phyloP scores from a whole-genome alignment of 176 grass and related monocot genomes.

The Raddia distichophylla region DNA sequence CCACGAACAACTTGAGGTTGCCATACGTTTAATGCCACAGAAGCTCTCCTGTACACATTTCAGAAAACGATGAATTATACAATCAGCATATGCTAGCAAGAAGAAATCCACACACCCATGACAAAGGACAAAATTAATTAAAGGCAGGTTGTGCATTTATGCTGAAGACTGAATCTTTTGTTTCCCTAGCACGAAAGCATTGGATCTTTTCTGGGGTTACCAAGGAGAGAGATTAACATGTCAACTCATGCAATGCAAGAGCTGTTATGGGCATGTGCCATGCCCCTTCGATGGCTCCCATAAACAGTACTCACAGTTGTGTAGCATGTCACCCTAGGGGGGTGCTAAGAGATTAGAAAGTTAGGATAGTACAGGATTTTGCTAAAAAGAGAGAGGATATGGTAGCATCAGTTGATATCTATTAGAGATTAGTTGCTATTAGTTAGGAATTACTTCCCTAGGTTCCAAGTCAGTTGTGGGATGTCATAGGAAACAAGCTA shows the following conservation, averaged over 20 bases:
- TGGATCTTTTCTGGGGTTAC: neutral
- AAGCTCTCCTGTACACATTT: conserved; percentile 68
- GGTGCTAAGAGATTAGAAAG: too few species aligned
- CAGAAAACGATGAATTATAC: neutral
- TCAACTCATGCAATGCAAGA: neutral
- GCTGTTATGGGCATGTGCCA: too few species aligned
- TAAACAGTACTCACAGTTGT: too few species aligned
- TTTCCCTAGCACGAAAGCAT: neutral
- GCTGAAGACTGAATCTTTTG: neutral
- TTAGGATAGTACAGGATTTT: too few species aligned
- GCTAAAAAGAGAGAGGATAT: too few species aligned
- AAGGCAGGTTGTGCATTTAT: neutral
- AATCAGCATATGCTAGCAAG: conserved; percentile 11
- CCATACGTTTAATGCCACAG: conserved; percentile 92
- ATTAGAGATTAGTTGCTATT: too few species aligned
- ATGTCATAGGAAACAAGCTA: too few species aligned
- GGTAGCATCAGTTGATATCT: too few species aligned
- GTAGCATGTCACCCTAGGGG: too few species aligned
- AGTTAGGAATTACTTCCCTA: too few species aligned
- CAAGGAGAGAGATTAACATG: neutral
- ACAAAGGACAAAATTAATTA: neutral
- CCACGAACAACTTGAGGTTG: conserved; percentile 91
- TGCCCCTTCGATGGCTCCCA: too few species aligned
- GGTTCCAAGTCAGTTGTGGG: too few species aligned
- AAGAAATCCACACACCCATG: neutral